phyloP scores from a whole-genome alignment of 1,284 basidiomycete genomes.

The Cryptococcus jaspeensis region DNA sequence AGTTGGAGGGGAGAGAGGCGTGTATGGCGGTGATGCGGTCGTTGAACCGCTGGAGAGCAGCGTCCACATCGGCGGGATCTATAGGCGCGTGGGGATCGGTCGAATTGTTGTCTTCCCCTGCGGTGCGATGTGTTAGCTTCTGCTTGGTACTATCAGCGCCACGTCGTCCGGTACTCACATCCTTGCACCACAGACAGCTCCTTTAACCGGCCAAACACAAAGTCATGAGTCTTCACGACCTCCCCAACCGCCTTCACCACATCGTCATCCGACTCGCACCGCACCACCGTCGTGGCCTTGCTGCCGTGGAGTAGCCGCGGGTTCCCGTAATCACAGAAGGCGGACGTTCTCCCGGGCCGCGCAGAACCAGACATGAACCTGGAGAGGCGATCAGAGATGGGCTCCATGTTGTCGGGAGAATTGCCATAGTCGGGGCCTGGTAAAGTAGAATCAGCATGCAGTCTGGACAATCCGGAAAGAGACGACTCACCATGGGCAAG shows the following conservation, averaged over 20 bases:
- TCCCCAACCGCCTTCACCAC: slow-evolving; percentile 63
- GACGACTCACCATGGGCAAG: slow-evolving; percentile 61
- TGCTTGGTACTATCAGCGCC: too few relatives aligned
- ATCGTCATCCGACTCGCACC: slow-evolving; percentile 72
- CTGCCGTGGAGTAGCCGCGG: slow-evolving; percentile 74
- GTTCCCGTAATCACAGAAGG: slow-evolving; percentile 81
- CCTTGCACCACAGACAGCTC: slow-evolving; percentile 70
- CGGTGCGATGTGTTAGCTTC: not conserved
- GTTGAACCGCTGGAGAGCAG: slow-evolving; percentile 57
- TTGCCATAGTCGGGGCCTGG: slow-evolving; percentile 76
- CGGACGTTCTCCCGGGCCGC: slow-evolving; percentile 60
- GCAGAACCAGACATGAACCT: slow-evolving; percentile 45
- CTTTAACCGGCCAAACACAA: slow-evolving; percentile 77
- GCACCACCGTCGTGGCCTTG: slow-evolving; percentile 71
- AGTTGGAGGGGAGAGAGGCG: slow-evolving; percentile 66
- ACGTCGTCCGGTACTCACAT: slow-evolving; percentile 62
- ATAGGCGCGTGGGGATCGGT: slow-evolving; percentile 21
- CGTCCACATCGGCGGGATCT: slow-evolving; percentile 1
- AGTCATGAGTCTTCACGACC: slow-evolving; percentile 66
- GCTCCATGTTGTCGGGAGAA: slow-evolving; percentile 72
- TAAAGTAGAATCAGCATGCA: not conserved
- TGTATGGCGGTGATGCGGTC: slow-evolving; percentile 64
- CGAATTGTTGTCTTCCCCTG: slow-evolving; percentile 8
- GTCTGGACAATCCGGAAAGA: not conserved
- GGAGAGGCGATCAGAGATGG: slow-evolving; percentile 77